Conservation (phyloP, 441 rosid genomes). For the Gossypium gossypioides region DNA sequence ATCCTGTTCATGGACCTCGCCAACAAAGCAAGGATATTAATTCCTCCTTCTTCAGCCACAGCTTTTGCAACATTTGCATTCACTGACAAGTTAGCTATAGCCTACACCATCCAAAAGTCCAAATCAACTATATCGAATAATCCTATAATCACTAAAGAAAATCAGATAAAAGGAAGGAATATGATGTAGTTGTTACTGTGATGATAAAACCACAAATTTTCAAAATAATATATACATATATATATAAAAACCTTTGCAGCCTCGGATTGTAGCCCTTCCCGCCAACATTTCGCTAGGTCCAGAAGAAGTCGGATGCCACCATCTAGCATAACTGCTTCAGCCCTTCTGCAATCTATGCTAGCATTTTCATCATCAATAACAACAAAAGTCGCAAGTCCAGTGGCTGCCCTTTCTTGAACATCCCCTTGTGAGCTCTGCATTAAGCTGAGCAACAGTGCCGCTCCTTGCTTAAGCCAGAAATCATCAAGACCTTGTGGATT, state of each 20-base stretch:
- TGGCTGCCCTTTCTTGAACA: constrained; percentile 91
- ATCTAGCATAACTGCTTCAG: constrained; percentile 84
- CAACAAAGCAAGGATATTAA: constrained; percentile 56
- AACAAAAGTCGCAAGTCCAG: constrained; percentile 91
- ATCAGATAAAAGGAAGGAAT: not conserved
- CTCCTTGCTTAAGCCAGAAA: constrained; percentile 96
- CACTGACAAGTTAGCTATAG: constrained; percentile 93
- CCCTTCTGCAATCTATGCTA: constrained; percentile 83
- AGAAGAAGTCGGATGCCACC: constrained; percentile 85
- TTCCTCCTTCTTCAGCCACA: constrained; percentile 93
- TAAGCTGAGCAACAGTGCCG: constrained; percentile 58
- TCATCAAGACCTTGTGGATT: constrained; percentile 68
- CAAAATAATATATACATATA: not conserved
- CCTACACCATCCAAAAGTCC: constrained; percentile 30
- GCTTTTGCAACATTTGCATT: constrained; percentile 87
- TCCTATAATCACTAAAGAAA: not conserved
- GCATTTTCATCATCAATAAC: constrained; percentile 94
- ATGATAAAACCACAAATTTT: not conserved
- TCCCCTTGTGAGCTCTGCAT: constrained; percentile 91
- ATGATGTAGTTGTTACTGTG: not conserved
- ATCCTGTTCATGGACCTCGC: constrained; percentile 88
- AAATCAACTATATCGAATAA: constrained; percentile 12
- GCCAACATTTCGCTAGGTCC: constrained; percentile 79
- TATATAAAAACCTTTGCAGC: constrained; percentile 63
- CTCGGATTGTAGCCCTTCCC: constrained; percentile 93